phyloP scores from a whole-genome alignment of 306 rosid genomes.

The Citrullus amarus region DNA sequence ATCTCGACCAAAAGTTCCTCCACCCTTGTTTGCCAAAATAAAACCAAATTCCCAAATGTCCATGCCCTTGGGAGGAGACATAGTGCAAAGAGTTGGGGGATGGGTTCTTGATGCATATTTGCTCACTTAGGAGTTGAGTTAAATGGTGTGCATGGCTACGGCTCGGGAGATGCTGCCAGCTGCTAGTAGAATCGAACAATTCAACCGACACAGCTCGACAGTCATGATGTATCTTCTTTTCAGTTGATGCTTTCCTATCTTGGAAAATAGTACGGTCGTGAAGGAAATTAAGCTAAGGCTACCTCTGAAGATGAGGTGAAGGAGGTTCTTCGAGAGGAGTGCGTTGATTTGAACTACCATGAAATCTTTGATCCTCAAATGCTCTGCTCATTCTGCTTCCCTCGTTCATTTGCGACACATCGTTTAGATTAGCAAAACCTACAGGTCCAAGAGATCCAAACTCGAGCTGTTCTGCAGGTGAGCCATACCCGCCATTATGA shows the following conservation, averaged over 20 bases:
- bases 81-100: not conserved
- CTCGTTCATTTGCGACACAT: constrained; percentile 49
- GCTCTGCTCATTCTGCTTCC: constrained; percentile 41
- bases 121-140: not conserved
- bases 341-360: constrained; percentile 46
- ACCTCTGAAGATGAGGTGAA: constrained; percentile 75
- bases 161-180: not conserved
- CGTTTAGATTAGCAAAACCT: constrained; percentile 50
- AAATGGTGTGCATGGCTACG: not conserved
- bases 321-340: constrained; percentile 81
- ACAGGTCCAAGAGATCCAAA: constrained; percentile 83
- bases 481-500: constrained; percentile 38
- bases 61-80: constrained; percentile 3
- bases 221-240: not conserved
- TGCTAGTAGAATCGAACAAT: not conserved
- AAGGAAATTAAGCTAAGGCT: constrained; percentile 13
- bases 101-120: not conserved
- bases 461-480: constrained; percentile 74
- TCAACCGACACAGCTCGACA: not conserved
- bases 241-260: not conserved
- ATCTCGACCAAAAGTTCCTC: constrained; percentile 22
- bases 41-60: constrained; percentile 36
- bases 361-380: constrained; percentile 70
- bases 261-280: constrained; percentile 9
- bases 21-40: constrained; percentile 27